Evolutionary conservation across 2,329 filamentous ascomycete genomes (phyloP).

Genomic region (Xylariaceae sp.): DNA sequence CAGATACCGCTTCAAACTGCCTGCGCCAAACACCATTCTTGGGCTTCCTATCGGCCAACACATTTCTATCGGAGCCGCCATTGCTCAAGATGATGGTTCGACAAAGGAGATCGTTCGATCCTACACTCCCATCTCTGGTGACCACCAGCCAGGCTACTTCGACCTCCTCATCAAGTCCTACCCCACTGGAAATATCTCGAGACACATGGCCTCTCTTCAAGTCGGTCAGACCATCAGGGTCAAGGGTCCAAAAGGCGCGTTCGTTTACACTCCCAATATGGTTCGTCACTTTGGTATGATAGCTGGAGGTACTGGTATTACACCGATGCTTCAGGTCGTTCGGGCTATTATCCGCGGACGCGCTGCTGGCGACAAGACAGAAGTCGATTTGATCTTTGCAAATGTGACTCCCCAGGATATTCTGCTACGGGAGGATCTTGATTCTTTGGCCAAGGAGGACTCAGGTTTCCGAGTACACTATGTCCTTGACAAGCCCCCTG

Average conservation of each 20-base stretch:
- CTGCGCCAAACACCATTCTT: conserved; percentile 72
- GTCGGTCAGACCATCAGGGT: conserved; percentile 88
- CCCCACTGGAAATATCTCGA: conserved; percentile 95
- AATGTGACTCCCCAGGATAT: conserved; percentile 95
- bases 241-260: conserved; percentile 91
- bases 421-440: conserved; percentile 86
- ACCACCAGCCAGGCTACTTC: conserved; percentile 86
- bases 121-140: conserved; percentile 87
- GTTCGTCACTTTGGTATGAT: conserved; percentile 97
- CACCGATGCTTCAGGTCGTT: conserved; percentile 95
- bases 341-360: conserved; percentile 83
- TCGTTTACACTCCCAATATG: conserved; percentile 97
- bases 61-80: conserved; percentile 86
- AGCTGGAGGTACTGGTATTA: conserved; percentile 94
- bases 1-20: conserved; percentile 90
- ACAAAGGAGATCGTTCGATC: conserved; percentile 83
- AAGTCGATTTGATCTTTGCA: conserved; percentile 94
- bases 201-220: conserved; percentile 77
- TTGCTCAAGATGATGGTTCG: conserved; percentile 63
- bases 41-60: conserved; percentile 98
- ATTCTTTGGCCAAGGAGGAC: conserved; percentile 72
- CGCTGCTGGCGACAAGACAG: conserved; percentile 73
- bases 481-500: conserved; percentile 91
- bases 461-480: conserved; percentile 84
- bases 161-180: conserved; percentile 98